Evolutionary conservation across 108 stramenopile species (phyloP), one percentile per base, ranked within the genome.

Genomic region (Cyclotella kingstonii): DNA sequence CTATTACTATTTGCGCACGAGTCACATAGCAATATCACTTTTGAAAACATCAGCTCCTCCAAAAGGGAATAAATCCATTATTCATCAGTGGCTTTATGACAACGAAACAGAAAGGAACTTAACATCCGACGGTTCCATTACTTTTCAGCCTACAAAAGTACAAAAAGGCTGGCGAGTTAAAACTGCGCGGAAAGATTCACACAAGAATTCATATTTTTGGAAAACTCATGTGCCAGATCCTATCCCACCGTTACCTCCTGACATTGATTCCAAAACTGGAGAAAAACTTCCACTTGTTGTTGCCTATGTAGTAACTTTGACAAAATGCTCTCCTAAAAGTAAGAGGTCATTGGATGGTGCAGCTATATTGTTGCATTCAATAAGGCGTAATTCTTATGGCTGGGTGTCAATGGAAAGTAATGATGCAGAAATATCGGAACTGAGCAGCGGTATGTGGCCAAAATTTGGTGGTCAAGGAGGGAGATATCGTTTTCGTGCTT

Each of bases 331-430:
- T 2, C 8, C n/a, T 1, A 50, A 39, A 33, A 22, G 40, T n/a
- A 51, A 19, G 7, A 45, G 38, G 33, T 22, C 34, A 1, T 22
- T 76, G 33, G 75, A 76, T 66, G 75, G 75, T 1, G 70, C 75
- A 34, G 70, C 69, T 15, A 64, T 71, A 11, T 51, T 76, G 40
- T 19, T 71, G 69, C 75, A 76, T 66, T 71, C 64, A 3, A 71
- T 76, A 36, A 42, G 73, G 31, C 41, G 73, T 6, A 75, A 75
- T 61, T 62, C 60, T 0, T 62, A 61, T 17, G 73, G 73, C 2
- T 75, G 73, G 73, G 50, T 36, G 7, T 50, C 73, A 15, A 38
- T 60, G 26, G 17, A 55, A n/a, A 4, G 14, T 25, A 65, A 66
- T 34, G 21, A 66, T 6, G 42, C 42, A 0, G 23, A 21, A 12